Evolutionary conservation across 2,329 filamentous ascomycete genomes (phyloP).

Genomic region (Dothistroma pini): DNA sequence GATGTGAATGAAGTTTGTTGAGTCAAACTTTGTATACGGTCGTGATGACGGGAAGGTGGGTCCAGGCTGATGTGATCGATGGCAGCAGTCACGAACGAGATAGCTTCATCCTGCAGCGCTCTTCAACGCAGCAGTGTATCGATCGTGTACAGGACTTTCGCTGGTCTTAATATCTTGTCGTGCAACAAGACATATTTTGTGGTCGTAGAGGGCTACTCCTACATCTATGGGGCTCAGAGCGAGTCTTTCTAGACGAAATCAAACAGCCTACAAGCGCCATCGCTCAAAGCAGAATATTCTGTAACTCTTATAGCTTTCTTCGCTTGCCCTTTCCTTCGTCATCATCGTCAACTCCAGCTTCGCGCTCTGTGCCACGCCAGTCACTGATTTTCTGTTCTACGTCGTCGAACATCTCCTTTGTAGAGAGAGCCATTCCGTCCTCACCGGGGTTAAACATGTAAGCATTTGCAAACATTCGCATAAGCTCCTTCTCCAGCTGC

Average conservation of each 20-base stretch:
- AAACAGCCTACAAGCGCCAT: conserved; percentile 2
- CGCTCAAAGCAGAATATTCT: not conserved
- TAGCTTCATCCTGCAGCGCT: no score
- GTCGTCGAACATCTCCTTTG: conserved; percentile 83
- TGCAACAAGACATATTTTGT: not conserved
- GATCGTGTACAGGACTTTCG: no score
- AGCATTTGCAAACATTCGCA: conserved; percentile 96
- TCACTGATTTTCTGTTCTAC: conserved; percentile 75
- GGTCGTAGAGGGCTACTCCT: not conserved
- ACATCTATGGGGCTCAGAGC: not conserved
- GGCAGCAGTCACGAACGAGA: no score
- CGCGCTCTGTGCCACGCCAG: conserved; percentile 66
- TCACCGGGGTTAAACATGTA: conserved; percentile 98
- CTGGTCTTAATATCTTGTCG: not conserved
- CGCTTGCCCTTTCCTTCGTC: conserved; percentile 29
- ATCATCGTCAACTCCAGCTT: conserved; percentile 27
- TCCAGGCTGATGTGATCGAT: no score
- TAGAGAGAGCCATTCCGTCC: conserved; percentile 82
- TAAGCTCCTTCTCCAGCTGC: conserved; percentile 87
- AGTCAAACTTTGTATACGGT: not conserved
- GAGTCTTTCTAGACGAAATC: not conserved
- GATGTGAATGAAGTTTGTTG: not conserved
- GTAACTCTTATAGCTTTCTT: conserved; percentile 17
- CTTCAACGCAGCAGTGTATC: no score
- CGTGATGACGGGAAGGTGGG: no score